These are phyloP conservation scores for Monosporascus sp. DNA, from an alignment of 2,329 filamentous ascomycete genomes.

Conservation along the genomic window DNA sequence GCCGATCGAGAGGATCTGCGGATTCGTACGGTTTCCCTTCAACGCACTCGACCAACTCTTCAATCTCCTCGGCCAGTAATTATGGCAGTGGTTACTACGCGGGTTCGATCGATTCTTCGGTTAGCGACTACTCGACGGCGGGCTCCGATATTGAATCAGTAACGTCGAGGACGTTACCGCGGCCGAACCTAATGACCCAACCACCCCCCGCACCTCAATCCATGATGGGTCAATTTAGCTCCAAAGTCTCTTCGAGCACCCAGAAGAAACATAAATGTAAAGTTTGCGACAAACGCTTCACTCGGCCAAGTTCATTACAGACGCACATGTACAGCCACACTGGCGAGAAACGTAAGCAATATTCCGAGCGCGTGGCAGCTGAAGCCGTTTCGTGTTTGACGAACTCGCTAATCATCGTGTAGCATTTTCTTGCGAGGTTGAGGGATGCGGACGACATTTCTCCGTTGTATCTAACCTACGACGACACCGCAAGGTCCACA, in stretches of 20 bases:
- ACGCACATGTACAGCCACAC: constrained; percentile 99
- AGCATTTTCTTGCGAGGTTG: constrained; percentile 93
- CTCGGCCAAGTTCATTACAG: constrained; percentile 85
- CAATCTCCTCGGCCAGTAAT: constrained; percentile 76
- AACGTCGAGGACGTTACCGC: constrained; percentile 74
- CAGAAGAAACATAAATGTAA: constrained; percentile 99
- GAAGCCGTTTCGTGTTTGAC: not conserved
- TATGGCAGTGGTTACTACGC: constrained; percentile 81
- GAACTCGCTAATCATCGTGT: constrained; percentile 11
- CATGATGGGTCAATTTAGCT: constrained; percentile 99
- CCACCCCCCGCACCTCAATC: constrained; percentile 82
- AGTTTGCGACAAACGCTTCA: constrained; percentile 97
- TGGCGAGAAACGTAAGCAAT: constrained; percentile 86
- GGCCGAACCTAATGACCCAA: constrained; percentile 60
- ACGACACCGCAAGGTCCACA: constrained; percentile 94
- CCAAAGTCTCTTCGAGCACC: constrained; percentile 89
- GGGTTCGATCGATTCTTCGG: constrained; percentile 75
- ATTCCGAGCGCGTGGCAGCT: not conserved
- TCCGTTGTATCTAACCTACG: constrained; percentile 95
- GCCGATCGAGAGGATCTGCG: constrained; percentile 61
- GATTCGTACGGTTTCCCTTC: constrained; percentile 92
- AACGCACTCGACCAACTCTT: constrained; percentile 78
- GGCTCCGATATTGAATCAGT: constrained; percentile 81
- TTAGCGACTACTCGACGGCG: constrained; percentile 88
- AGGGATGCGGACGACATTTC: constrained; percentile 92